These are phyloP conservation scores for Exobasidium rhododendri DNA, from an alignment of 1,284 basidiomycete species.

Conservation along the genomic window DNA sequence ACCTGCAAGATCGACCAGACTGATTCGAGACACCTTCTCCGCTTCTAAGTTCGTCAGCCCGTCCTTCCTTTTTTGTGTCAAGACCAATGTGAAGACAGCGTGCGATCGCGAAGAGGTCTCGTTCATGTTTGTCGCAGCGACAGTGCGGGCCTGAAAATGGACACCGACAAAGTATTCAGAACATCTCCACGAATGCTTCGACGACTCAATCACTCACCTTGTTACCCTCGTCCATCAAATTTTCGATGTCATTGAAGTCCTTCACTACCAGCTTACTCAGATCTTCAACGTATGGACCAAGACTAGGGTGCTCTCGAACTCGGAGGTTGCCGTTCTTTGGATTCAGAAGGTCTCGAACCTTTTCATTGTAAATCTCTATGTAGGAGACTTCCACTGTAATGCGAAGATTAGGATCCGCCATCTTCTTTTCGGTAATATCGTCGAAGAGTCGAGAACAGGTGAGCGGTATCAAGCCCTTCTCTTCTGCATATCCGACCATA, in stretches of 20 bases:
- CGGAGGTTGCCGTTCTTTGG: conserved; percentile 95
- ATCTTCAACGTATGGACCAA: conserved; percentile 87
- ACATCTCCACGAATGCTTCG: too few species aligned
- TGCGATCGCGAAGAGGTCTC: conserved; percentile 49
- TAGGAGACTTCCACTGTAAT: conserved; percentile 96
- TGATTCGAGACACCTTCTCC: conserved; percentile 49
- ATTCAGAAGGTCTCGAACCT: conserved; percentile 89
- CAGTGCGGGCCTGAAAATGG: conserved; percentile 31
- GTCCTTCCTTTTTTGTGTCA: conserved; percentile 42
- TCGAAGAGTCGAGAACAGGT: conserved; percentile 89
- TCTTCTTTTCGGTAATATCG: conserved; percentile 67
- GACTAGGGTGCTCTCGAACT: conserved; percentile 88
- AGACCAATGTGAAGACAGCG: conserved; percentile 46
- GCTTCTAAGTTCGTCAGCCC: conserved; percentile 39
- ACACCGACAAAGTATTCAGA: too few species aligned
- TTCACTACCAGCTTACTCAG: conserved; percentile 87
- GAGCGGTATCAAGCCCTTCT: conserved; percentile 95
- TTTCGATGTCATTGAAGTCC: conserved; percentile 93
- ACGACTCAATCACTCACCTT: conserved; percentile 63
- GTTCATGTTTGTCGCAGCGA: conserved; percentile 52
- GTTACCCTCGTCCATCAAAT: conserved; percentile 98
- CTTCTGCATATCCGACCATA: conserved; percentile 65
- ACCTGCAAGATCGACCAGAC: conserved; percentile 48
- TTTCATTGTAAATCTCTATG: conserved; percentile 80
- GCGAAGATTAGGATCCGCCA: conserved; percentile 66